phyloP scores from a whole-genome alignment of 108 stramenopile species.

The Nannochloropsis gaditana region DNA sequence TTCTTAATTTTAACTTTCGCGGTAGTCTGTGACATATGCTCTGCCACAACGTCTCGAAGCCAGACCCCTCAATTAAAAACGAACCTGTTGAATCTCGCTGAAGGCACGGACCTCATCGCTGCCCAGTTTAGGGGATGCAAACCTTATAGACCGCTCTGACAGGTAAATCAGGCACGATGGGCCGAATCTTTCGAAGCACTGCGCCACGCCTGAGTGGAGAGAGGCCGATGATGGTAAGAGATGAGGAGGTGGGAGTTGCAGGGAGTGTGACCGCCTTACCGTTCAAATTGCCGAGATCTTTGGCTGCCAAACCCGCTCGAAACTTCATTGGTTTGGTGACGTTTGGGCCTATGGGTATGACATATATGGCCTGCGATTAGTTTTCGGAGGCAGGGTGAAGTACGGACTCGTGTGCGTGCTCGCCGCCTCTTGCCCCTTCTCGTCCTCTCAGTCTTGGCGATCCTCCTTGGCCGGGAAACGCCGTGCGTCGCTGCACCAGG shows the following conservation, averaged over 20 bases:
- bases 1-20: no score
- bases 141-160: not conserved
- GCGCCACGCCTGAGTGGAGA: not conserved
- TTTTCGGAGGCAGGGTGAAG: no score
- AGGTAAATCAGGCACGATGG: slow-evolving; percentile 9
- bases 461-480: no score
- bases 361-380: no score
- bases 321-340: not conserved
- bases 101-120: slow-evolving; percentile 5
- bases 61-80: no score
- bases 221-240: not conserved
- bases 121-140: not conserved
- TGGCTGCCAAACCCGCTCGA: not conserved
- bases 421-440: no score
- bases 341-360: no score
- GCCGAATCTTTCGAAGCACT: not conserved
- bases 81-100: slow-evolving; percentile 8
- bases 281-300: not conserved
- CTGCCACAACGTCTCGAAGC: no score
- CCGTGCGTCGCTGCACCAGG: no score
- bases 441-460: no score
- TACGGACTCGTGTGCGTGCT: no score
- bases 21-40: no score
- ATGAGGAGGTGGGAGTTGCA: not conserved
- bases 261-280: not conserved